These are phyloP conservation scores for Forsythia viridissima DNA, from an alignment of 257 asterid species.

Conservation along the genomic window DNA sequence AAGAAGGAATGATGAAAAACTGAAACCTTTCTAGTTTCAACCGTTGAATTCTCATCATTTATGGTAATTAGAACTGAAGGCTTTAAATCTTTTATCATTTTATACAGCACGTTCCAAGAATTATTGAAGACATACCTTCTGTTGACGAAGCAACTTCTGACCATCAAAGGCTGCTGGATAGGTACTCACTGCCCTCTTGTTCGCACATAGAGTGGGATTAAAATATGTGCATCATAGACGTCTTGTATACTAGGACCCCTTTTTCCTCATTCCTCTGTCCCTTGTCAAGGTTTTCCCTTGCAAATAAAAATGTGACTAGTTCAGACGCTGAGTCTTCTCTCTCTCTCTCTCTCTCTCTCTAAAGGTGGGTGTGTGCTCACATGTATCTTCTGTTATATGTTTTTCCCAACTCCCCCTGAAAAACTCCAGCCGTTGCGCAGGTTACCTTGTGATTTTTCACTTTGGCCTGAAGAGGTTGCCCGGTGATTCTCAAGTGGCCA, in stretches of 20 bases:
- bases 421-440: neutral
- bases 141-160: conserved; percentile 91
- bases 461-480: neutral
- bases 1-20: neutral
- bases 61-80: neutral
- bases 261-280: neutral
- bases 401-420: neutral
- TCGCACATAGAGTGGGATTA: conserved; percentile 19
- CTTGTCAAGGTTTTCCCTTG: conserved; percentile 5
- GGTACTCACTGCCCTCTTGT: conserved; percentile 48
- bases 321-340: too few species aligned
- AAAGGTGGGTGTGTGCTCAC: too few species aligned
- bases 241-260: neutral
- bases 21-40: neutral
- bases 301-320: neutral
- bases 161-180: conserved; percentile 89
- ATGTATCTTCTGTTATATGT: neutral
- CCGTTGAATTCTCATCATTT: too few species aligned
- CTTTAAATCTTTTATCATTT: conserved; percentile 25
- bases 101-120: conserved; percentile 87
- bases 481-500: conserved; percentile 5
- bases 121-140: conserved; percentile 92
- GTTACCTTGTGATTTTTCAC: neutral
- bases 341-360: too few species aligned
- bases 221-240: neutral